These are phyloP conservation scores for Calonectria hawksworthii DNA, from an alignment of 2,329 filamentous ascomycete species.

Conservation along the genomic window DNA sequence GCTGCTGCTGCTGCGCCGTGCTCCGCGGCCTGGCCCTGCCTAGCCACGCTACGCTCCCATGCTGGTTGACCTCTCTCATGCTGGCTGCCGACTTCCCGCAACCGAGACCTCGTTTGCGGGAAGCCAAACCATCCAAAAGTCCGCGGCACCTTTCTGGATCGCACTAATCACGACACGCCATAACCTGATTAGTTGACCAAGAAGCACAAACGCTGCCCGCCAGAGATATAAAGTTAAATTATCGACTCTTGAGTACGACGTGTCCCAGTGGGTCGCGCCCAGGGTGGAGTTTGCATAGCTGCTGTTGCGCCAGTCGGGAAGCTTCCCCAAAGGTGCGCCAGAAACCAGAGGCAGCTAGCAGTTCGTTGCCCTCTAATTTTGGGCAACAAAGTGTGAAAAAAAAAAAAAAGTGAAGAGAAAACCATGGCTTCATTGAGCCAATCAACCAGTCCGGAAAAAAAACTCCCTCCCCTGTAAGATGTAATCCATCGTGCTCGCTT, in stretches of 20 bases:
- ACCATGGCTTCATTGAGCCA: no score
- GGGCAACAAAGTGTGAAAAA: background rate
- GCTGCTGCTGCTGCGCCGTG: background rate
- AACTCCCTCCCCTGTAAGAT: background rate
- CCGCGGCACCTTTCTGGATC: background rate
- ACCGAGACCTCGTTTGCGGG: background rate
- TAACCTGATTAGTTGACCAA: background rate
- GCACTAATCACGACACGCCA: background rate
- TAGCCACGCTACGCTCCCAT: background rate
- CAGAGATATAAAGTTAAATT: constrained; percentile 5
- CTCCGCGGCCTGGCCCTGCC: background rate
- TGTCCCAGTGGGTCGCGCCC: background rate
- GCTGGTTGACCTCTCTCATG: no score
- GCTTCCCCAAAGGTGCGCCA: background rate
- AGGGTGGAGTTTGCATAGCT: background rate
- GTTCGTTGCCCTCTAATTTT: background rate
- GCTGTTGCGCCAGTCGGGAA: background rate
- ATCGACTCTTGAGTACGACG: background rate
- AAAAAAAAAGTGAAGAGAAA: background rate
- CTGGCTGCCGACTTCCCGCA: background rate
- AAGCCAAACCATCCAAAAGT: background rate
- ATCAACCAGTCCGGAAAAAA: background rate
- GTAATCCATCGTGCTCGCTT: background rate
- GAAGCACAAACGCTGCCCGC: background rate
- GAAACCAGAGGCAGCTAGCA: background rate